These are phyloP conservation scores for Coniosporium apollinis DNA, from an alignment of 495 filamentous ascomycete genomes.

Conservation along the genomic window DNA sequence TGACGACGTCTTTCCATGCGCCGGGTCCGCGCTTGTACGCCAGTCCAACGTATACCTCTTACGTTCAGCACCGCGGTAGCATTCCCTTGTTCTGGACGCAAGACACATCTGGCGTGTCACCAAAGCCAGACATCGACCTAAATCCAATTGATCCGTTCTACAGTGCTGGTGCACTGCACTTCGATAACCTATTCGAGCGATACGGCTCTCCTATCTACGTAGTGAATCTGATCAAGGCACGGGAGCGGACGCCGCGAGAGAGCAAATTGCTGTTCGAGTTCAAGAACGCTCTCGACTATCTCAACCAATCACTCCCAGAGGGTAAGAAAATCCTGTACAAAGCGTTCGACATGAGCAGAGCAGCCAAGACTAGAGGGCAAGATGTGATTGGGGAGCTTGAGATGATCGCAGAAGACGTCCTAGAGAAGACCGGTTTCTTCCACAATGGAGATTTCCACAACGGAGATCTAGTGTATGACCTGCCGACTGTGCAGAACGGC, in stretches of 20 bases:
- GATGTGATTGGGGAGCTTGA: conserved; percentile 91
- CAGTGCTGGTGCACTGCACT: conserved; percentile 87
- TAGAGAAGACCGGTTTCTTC: conserved; percentile 81
- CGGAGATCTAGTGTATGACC: conserved; percentile 46
- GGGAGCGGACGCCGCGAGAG: conserved; percentile 82
- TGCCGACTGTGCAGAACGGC: conserved; percentile 69
- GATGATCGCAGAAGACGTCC: conserved; percentile 67
- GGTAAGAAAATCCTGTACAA: conserved; percentile 80
- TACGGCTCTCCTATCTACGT: conserved; percentile 87
- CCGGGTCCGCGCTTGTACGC: conserved; percentile 72
- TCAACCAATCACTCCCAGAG: conserved; percentile 82
- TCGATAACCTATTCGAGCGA: conserved; percentile 86
- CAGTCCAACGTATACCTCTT: conserved; percentile 86
- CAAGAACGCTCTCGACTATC: conserved; percentile 71
- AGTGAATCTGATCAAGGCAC: conserved; percentile 82
- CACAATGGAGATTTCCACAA: conserved; percentile 81
- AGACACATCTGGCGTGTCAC: conserved; percentile 85
- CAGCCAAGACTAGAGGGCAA: conserved; percentile 82
- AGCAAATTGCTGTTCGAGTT: conserved; percentile 82
- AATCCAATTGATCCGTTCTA: conserved; percentile 94
- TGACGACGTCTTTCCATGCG: conserved; percentile 89
- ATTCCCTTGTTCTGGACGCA: conserved; percentile 97
- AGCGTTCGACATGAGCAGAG: conserved; percentile 96
- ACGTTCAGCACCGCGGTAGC: conserved; percentile 90
- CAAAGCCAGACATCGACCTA: conserved; percentile 87